Evolutionary conservation across 176 grass and related monocot genomes (phyloP).

Genomic region (Musa beccarii): DNA sequence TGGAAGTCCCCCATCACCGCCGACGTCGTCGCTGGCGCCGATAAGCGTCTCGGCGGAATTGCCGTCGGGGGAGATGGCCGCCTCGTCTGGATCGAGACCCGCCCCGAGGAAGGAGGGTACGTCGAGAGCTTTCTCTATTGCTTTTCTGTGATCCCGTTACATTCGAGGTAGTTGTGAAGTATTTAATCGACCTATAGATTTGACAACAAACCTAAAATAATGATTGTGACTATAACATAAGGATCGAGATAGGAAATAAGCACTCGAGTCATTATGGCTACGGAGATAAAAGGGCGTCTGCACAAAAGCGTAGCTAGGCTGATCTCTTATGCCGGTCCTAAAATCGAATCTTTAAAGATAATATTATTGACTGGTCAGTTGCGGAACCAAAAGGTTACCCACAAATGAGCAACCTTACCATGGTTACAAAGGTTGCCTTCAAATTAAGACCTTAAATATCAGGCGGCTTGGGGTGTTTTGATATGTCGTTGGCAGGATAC

Average conservation of each 20-base stretch:
- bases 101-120: constrained; percentile 77
- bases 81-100: constrained; percentile 75
- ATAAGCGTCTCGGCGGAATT: constrained; percentile 52
- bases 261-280: too few relatives aligned
- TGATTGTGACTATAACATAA: not conserved
- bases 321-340: not conserved
- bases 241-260: too few relatives aligned
- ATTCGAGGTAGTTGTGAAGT: not conserved
- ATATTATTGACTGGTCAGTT: not conserved
- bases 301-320: too few relatives aligned
- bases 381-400: too few relatives aligned
- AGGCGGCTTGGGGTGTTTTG: too few relatives aligned
- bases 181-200: not conserved
- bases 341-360: not conserved
- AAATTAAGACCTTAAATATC: too few relatives aligned
- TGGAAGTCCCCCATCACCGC: constrained; percentile 90
- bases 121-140: not conserved
- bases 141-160: not conserved
- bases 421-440: too few relatives aligned
- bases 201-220: not conserved
- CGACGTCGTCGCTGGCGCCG: constrained; percentile 52
- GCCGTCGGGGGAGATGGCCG: constrained; percentile 57
- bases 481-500: too few relatives aligned
- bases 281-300: too few relatives aligned
- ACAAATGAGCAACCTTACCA: too few relatives aligned